These are phyloP conservation scores for Eucalyptus polybractea DNA, from an alignment of 345 rosid genomes.

Conservation along the genomic window DNA sequence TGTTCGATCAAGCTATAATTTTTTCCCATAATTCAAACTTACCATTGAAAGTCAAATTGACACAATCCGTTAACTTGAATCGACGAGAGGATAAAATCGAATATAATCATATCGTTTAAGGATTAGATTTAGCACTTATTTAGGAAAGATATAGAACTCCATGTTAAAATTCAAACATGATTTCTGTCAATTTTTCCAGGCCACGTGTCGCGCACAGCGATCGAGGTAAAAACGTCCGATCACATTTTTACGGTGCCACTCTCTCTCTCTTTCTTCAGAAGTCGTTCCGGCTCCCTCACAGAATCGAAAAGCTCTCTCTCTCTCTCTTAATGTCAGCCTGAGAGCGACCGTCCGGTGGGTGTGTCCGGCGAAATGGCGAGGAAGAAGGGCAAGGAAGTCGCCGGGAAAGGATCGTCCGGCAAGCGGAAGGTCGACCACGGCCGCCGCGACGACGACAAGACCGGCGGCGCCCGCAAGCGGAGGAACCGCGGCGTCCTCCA, in stretches of 20 bases:
- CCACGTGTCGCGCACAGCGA: neutral
- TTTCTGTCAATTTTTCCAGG: neutral
- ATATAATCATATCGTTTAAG: too few relatives aligned
- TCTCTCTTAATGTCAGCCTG: neutral
- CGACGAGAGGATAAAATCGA: too few relatives aligned
- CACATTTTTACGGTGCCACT: neutral
- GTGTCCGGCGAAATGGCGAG: neutral
- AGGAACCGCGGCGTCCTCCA: constrained; percentile 38
- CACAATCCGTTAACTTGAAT: too few relatives aligned
- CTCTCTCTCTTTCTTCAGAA: neutral
- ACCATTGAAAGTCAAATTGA: too few relatives aligned
- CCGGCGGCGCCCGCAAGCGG: constrained; percentile 17
- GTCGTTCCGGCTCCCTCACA: neutral
- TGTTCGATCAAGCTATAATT: too few relatives aligned
- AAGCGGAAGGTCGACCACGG: constrained; percentile 14
- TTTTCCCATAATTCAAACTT: too few relatives aligned
- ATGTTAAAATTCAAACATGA: too few relatives aligned
- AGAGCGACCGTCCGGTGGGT: neutral
- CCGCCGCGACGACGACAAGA: constrained; percentile 5
- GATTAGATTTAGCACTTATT: too few relatives aligned
- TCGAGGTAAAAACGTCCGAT: neutral
- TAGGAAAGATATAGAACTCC: too few relatives aligned
- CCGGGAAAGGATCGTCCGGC: constrained; percentile 3
- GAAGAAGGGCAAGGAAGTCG: constrained; percentile 19
- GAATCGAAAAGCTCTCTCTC: neutral